Conservation (phyloP, 768 basidiomycete genomes). For the Ramaria sp. region DNA sequence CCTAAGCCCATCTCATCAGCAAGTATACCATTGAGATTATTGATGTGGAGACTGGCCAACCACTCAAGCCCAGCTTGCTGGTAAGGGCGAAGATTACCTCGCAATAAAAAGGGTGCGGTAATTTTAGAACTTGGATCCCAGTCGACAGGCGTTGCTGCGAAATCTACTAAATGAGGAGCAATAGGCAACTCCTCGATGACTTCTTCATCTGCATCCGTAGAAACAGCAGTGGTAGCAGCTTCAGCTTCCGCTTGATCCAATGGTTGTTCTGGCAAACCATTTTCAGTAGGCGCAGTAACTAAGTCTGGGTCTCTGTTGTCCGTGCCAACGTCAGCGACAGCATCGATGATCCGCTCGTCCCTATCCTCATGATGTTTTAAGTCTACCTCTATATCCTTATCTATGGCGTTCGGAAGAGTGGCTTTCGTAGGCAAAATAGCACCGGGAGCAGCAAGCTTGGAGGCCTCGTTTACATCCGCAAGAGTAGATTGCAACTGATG, state of each 20-base stretch:
- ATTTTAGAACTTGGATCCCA: slow-evolving; percentile 53
- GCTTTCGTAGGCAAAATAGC: not conserved
- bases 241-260: not conserved
- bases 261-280: not conserved
- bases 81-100: slow-evolving; percentile 84
- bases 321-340: not conserved
- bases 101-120: slow-evolving; percentile 61
- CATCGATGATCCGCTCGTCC: not conserved
- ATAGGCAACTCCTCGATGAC: slow-evolving; percentile 9
- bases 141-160: slow-evolving; percentile 59
- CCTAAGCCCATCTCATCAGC: slow-evolving; percentile 95
- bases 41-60: slow-evolving; percentile 79
- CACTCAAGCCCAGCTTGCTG: slow-evolving; percentile 91
- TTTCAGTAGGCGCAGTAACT: too few relatives aligned
- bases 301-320: not conserved
- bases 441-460: too few relatives aligned
- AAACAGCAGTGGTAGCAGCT: not conserved
- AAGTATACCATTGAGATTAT: slow-evolving; percentile 72
- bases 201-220: not conserved
- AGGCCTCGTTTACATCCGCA: too few relatives aligned
- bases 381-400: not conserved
- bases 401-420: not conserved
- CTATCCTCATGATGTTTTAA: too few relatives aligned
- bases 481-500: not conserved
- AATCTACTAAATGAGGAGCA: slow-evolving; percentile 47